Percentiles rank a stretch among this genome's conserved stretches.
Evolutionary conservation across 1,139 yeast genomes (phyloP).

Genomic region (Geotrichum histeridarum): DNA sequence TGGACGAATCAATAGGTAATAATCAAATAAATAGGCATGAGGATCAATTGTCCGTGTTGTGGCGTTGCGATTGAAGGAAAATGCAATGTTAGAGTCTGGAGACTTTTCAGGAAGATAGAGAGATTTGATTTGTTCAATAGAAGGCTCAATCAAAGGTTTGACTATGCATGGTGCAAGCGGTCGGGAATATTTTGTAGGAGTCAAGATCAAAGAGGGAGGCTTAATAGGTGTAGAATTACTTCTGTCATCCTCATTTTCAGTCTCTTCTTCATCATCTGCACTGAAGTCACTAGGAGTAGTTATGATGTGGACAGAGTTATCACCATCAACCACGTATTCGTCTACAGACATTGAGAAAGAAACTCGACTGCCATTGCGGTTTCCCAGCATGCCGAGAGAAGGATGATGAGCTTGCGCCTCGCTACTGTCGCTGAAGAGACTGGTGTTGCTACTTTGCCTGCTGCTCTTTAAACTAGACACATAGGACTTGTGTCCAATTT

Average conservation of each 20-base stretch:
- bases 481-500: background rate
- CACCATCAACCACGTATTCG: background rate
- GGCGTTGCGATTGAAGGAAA: background rate
- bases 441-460: background rate
- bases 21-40: constrained; percentile 26
- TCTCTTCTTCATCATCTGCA: background rate
- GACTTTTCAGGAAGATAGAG: background rate
- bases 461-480: background rate
- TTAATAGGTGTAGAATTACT: background rate
- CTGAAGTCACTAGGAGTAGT: background rate
- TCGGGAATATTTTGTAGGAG: background rate
- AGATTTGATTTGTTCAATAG: constrained; percentile 3
- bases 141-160: background rate
- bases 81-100: background rate
- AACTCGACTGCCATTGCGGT: background rate
- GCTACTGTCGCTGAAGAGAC: background rate
- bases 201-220: background rate
- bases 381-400: background rate
- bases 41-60: background rate
- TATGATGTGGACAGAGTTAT: background rate
- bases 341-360: background rate
- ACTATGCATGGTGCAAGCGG: background rate
- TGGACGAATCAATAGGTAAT: constrained; percentile 30
- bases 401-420: background rate
- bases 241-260: background rate